These are phyloP conservation scores for Glycine soja DNA, from an alignment of 306 rosid species.

Conservation along the genomic window DNA sequence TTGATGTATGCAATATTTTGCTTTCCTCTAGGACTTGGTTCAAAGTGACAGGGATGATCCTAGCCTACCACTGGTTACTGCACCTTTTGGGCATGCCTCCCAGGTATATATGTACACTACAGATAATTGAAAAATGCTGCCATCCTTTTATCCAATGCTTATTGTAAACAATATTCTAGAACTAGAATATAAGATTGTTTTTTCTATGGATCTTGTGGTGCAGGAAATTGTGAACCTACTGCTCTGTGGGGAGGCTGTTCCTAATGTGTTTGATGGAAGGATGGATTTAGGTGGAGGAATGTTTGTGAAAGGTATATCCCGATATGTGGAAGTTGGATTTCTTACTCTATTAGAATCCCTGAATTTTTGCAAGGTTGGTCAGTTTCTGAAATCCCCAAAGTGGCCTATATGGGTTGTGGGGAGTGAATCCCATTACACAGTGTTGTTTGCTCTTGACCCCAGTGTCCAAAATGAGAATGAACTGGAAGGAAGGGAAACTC, in stretches of 20 bases:
- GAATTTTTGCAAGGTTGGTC: constrained; percentile 94
- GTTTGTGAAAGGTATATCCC: constrained; percentile 87
- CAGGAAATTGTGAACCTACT: constrained; percentile 94
- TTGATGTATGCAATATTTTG: constrained; percentile 40
- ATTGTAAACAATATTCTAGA: constrained; percentile 37
- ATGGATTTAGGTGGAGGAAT: constrained; percentile 96
- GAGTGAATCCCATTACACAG: constrained; percentile 96
- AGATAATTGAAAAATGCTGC: constrained; percentile 20
- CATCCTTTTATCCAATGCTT: constrained; percentile 19
- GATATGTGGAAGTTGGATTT: constrained; percentile 90
- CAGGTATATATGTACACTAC: constrained; percentile 62
- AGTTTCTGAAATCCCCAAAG: constrained; percentile 77
- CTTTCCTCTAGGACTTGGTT: constrained; percentile 68
- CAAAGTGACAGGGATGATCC: constrained; percentile 99
- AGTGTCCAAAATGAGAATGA: constrained; percentile 90
- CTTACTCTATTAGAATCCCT: constrained; percentile 86
- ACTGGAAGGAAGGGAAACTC: constrained; percentile 91
- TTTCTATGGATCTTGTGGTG: constrained; percentile 46
- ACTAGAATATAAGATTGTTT: constrained; percentile 22
- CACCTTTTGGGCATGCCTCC: constrained; percentile 99
- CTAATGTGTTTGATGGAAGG: constrained; percentile 88
- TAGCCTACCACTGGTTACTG: constrained; percentile 91
- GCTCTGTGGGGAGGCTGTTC: constrained; percentile 93
- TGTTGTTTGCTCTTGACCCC: constrained; percentile 84
- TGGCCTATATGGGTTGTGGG: constrained; percentile 99